phyloP scores from a whole-genome alignment of 1,139 yeast species.

The Debaryomyces psychrophilus region DNA sequence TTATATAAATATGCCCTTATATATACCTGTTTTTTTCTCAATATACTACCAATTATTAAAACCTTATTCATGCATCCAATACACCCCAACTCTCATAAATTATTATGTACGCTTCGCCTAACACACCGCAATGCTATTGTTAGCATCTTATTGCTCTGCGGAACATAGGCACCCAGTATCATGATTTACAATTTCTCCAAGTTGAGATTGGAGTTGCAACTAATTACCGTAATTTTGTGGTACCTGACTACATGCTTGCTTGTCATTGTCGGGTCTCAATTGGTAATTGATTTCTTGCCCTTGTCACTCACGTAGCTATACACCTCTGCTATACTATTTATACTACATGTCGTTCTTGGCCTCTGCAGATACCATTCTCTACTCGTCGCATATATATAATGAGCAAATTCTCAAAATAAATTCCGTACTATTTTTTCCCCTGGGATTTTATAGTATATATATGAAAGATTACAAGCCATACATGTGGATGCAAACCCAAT shows the following conservation, averaged over 20 bases:
- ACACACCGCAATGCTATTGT: not conserved
- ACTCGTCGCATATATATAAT: not conserved
- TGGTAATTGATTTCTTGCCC: not conserved
- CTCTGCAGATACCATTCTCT: not conserved
- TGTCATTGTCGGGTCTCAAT: not conserved
- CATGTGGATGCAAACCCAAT: not conserved
- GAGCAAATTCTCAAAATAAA: not conserved
- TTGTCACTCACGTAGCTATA: not conserved
- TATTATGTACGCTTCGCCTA: not conserved
- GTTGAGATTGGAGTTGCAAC: conserved; percentile 1
- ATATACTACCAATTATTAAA: not conserved
- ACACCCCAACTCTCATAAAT: not conserved
- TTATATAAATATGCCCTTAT: not conserved
- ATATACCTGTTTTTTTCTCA: not conserved
- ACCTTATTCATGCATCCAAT: not conserved
- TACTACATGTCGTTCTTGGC: not conserved
- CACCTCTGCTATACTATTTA: not conserved
- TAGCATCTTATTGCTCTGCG: not conserved
- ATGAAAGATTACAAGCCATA: not conserved
- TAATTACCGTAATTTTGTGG: conserved; percentile 3
- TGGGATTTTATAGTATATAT: not conserved
- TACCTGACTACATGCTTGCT: not conserved
- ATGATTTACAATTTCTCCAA: not conserved
- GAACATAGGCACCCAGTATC: not conserved
- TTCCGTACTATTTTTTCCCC: not conserved